These are phyloP conservation scores for Penicillium verhagenii DNA, from an alignment of 495 filamentous ascomycete species.

Conservation along the genomic window DNA sequence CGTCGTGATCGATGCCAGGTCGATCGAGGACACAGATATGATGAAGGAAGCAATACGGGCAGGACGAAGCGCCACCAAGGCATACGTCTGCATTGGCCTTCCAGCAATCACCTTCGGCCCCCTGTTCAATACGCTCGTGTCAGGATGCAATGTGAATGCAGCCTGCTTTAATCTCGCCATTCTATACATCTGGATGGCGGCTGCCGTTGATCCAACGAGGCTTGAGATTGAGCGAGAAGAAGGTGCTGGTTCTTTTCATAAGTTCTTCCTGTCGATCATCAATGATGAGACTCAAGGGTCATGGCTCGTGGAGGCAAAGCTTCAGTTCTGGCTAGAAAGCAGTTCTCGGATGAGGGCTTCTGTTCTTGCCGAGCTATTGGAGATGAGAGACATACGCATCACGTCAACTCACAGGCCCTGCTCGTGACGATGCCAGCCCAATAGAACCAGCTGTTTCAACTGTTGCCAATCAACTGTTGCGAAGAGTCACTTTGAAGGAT, in stretches of 20 bases:
- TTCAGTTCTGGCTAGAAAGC: background rate
- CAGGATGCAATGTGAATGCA: too few relatives aligned
- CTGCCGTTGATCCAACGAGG: slow-evolving; percentile 1
- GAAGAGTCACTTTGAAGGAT: too few relatives aligned
- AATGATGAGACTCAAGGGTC: background rate
- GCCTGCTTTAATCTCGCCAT: slow-evolving; percentile 1
- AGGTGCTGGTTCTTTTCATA: too few relatives aligned
- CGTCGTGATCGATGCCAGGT: slow-evolving; percentile 5
- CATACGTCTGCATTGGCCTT: slow-evolving; percentile 5
- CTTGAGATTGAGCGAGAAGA: background rate
- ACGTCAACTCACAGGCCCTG: too few relatives aligned
- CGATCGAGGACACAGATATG: background rate
- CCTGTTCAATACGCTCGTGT: too few relatives aligned
- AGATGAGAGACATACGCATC: too few relatives aligned
- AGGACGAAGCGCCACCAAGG: background rate
- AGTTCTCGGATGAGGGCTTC: too few relatives aligned
- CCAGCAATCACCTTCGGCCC: slow-evolving; percentile 2
- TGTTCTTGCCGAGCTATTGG: too few relatives aligned
- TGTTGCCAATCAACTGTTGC: background rate
- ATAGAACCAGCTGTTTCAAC: too few relatives aligned
- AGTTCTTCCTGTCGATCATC: too few relatives aligned
- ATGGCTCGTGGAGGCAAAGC: background rate
- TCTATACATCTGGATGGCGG: slow-evolving; percentile 5
- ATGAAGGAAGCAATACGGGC: background rate
- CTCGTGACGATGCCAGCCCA: too few relatives aligned